Percentiles rank a stretch among this genome's conserved stretches.
phyloP scores from a whole-genome alignment of 169 alveolate species.

The Cardiosporidium cionae region DNA sequence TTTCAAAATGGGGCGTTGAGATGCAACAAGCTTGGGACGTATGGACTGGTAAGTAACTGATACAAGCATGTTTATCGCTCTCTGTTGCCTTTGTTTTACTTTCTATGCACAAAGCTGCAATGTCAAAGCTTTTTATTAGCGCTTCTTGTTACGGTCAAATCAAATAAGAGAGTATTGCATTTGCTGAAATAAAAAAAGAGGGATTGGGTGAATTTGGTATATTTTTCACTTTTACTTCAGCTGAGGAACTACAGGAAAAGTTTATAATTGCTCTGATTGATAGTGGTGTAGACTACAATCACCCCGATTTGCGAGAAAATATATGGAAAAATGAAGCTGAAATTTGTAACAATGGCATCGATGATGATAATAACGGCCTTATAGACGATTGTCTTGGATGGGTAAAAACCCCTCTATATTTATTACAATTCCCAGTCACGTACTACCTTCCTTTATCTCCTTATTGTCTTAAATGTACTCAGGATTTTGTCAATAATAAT shows the following conservation, averaged over 20 bases:
- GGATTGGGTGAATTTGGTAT: too few species aligned
- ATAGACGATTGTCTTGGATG: conserved; percentile 53
- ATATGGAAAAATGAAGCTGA: conserved; percentile 47
- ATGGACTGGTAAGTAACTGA: neutral
- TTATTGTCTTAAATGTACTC: too few species aligned
- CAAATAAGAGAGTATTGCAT: too few species aligned
- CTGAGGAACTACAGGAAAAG: too few species aligned
- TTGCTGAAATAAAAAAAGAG: too few species aligned
- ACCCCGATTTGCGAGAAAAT: conserved; percentile 39
- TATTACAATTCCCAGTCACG: neutral
- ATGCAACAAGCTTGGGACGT: neutral
- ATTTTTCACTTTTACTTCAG: too few species aligned
- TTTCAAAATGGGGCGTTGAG: neutral
- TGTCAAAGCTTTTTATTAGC: too few species aligned
- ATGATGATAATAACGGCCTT: conserved; percentile 52
- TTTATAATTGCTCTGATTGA: conserved; percentile 52
- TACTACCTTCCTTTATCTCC: too few species aligned
- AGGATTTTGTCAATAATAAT: conserved; percentile 49
- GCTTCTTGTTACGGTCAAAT: too few species aligned
- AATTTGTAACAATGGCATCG: conserved; percentile 47
- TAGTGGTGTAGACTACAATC: conserved; percentile 47
- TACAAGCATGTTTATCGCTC: too few species aligned
- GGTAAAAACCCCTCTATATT: neutral
- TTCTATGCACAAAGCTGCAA: too few species aligned
- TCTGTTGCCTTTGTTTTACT: too few species aligned